Evolutionary conservation across 2,329 filamentous ascomycete species (phyloP).

Genomic region (Fusarium liriodendri): DNA sequence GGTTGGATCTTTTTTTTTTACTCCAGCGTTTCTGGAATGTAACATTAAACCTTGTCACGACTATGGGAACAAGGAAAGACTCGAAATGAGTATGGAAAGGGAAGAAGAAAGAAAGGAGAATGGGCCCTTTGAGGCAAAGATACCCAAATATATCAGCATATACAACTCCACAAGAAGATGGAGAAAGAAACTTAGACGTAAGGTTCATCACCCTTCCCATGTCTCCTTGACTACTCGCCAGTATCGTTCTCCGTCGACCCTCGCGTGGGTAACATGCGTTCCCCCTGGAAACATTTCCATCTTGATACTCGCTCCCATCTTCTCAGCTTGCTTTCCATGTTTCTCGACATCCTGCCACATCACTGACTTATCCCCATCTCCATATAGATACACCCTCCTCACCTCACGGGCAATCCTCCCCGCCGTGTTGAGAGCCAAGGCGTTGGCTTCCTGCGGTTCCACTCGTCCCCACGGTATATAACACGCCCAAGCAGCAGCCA

Average conservation of each 20-base stretch:
- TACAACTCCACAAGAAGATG: background rate
- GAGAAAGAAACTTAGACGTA: background rate
- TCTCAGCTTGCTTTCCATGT: slow-evolving; percentile 57
- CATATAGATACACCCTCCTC: slow-evolving; percentile 64
- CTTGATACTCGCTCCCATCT: slow-evolving; percentile 54
- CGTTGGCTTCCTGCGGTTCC: slow-evolving; percentile 49
- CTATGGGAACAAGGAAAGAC: background rate
- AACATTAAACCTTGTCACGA: slow-evolving; percentile 1
- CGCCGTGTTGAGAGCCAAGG: slow-evolving; percentile 51
- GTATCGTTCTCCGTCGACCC: slow-evolving; percentile 59
- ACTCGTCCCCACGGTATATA: slow-evolving; percentile 46
- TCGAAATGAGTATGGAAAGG: background rate
- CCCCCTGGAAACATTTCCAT: slow-evolving; percentile 60
- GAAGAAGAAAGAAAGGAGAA: background rate
- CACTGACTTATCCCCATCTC: slow-evolving; percentile 60
- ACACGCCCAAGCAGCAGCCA: slow-evolving; percentile 47
- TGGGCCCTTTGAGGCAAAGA: slow-evolving; percentile 5
- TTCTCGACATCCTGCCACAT: slow-evolving; percentile 58
- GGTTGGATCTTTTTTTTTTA: background rate
- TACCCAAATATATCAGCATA: background rate
- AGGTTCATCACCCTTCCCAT: slow-evolving; percentile 52
- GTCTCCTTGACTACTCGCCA: slow-evolving; percentile 60
- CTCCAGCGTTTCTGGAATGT: background rate
- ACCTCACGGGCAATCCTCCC: slow-evolving; percentile 51
- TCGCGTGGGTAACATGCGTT: slow-evolving; percentile 63